Conservation (phyloP, 1,284 basidiomycete genomes). For the Marasmius oreades region DNA sequence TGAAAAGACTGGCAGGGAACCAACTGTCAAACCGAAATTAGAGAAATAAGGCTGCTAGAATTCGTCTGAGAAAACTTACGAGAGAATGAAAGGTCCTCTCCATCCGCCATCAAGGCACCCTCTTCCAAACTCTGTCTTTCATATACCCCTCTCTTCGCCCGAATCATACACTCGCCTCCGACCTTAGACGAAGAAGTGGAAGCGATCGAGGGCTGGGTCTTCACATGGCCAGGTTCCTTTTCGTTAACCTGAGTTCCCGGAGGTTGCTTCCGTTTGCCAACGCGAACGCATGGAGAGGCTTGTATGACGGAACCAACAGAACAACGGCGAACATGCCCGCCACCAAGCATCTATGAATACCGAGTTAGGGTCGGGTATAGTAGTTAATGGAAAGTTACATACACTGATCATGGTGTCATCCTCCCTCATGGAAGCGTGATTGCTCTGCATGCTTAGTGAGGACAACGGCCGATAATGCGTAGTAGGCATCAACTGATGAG, state of each 20-base stretch:
- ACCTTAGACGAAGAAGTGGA: constrained; percentile 60
- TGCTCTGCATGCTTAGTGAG: constrained; percentile 50
- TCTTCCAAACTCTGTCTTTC: constrained; percentile 68
- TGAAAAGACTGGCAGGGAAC: constrained; percentile 50
- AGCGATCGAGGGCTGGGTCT: constrained; percentile 55
- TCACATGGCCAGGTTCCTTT: constrained; percentile 20
- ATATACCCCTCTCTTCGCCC: constrained; percentile 54
- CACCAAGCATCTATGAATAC: constrained; percentile 63
- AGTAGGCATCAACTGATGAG: constrained; percentile 32
- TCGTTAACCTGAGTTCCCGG: constrained; percentile 27
- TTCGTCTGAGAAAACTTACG: constrained; percentile 37
- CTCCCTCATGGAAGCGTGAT: constrained; percentile 52
- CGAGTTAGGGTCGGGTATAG: constrained; percentile 11
- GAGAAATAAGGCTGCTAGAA: neutral
- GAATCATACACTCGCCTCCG: constrained; percentile 64
- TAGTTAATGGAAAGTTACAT: constrained; percentile 23
- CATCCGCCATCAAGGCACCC: constrained; percentile 55
- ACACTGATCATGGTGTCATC: constrained; percentile 81
- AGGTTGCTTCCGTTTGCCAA: constrained; percentile 57
- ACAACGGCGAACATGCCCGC: constrained; percentile 63
- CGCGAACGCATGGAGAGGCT: constrained; percentile 64
- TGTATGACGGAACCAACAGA: constrained; percentile 66
- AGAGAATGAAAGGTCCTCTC: constrained; percentile 54
- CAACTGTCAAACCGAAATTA: constrained; percentile 28
- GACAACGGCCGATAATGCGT: constrained; percentile 62